Percentiles rank a stretch among this genome's conserved stretches.
These are phyloP conservation scores for Rhizophagus sp. DNA, from an alignment of 192 early-diverging fungal species.

Conservation along the genomic window DNA sequence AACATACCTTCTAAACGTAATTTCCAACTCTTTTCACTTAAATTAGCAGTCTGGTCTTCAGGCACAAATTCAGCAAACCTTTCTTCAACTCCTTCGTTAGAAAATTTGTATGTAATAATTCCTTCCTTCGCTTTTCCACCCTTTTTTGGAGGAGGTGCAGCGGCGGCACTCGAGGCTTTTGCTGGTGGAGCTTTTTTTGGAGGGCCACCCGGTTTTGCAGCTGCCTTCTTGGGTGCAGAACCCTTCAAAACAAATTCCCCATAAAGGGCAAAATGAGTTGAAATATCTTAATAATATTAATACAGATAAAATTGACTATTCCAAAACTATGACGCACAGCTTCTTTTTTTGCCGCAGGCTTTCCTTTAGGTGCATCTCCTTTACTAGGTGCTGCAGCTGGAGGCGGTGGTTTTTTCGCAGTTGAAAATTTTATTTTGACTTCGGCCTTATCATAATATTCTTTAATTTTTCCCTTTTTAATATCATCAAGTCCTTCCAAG, in stretches of 20 bases:
- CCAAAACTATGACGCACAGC: slow-evolving; percentile 15
- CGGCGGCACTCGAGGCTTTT: slow-evolving; percentile 33
- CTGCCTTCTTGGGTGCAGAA: slow-evolving; percentile 33
- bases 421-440: slow-evolving; percentile 63
- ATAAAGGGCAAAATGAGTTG: slow-evolving; percentile 5
- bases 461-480: slow-evolving; percentile 83
- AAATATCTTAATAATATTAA: not conserved
- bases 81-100: slow-evolving; percentile 72
- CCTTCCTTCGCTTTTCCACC: slow-evolving; percentile 44
- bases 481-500: slow-evolving; percentile 84
- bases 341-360: not conserved
- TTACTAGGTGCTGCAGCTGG: slow-evolving; percentile 17
- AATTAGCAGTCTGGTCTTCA: slow-evolving; percentile 56
- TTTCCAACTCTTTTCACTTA: slow-evolving; percentile 85
- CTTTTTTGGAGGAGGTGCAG: slow-evolving; percentile 44
- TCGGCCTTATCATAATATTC: slow-evolving; percentile 90
- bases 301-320: not conserved
- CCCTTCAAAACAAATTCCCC: slow-evolving; percentile 7
- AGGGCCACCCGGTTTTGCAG: slow-evolving; percentile 31
- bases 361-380: slow-evolving; percentile 7
- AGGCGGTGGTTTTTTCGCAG: slow-evolving; percentile 44
- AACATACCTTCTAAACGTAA: slow-evolving; percentile 70
- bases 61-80: slow-evolving; percentile 64
- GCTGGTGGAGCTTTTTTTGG: slow-evolving; percentile 20
- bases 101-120: slow-evolving; percentile 69